Evolutionary conservation across 192 early-diverging fungal genomes (phyloP), one percentile per base, ranked within the genome.

Genomic region (Coemansia sp.): DNA sequence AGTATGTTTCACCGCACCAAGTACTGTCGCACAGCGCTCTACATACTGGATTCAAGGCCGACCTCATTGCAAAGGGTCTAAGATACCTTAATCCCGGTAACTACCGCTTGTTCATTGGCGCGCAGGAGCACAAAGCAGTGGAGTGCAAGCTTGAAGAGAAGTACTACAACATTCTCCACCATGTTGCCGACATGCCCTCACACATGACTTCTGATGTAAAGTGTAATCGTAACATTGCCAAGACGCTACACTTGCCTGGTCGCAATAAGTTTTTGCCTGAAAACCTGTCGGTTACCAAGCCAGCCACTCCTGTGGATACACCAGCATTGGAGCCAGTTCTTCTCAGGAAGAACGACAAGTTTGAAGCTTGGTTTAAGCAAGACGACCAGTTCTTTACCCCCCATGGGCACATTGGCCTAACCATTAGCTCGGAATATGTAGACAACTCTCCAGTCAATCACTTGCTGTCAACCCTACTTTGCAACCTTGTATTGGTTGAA

Each of bases 361-460:
- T 61, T 36, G 88, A 94, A 8, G 64, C 95, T 65, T 98, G 97
- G 97, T 89, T 94, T 70, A 96, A 96, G 75, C 90, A 92, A 65
- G 96, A 97, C 74, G 91, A 95, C 68, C 92, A 85, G 1, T 98
- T 95, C 67, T 90, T 88, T 86, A 86, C 92, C 8, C 97, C 97
- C 20, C 92, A 91, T 65, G 93, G 91, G 16, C 87, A 87, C 52
- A 83, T 92, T 39, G 86, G 85, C 70, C 85, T 95, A 38, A 69
- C 80, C 52, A 87, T 89, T 0, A 61, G 18, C 31, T 36, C 58
- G 0, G 31, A 61, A 18, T 36, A 16, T n/a, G 2, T 61, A 8
- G 58, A 61, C 33, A 61, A n/a, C 5, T 13, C 58, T n/a, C 33
- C 58, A 18, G 15, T 61, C 18, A 61, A 61, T 16, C 31, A 34